Conservation (phyloP, 306 rosid species). For the Rubus parviflorus region DNA sequence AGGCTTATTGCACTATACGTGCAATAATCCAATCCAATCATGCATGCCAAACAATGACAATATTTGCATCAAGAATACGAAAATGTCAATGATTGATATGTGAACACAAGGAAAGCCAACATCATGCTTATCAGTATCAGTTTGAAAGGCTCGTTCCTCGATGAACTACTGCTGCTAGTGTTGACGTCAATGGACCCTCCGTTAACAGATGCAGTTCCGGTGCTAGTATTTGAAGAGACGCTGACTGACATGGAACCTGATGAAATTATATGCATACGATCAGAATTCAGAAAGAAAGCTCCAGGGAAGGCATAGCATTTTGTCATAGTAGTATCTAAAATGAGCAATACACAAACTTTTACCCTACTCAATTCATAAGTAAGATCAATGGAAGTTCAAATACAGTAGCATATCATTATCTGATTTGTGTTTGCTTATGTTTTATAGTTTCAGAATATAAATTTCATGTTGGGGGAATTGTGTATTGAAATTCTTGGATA, state of each 20-base stretch:
- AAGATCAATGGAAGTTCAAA: too few relatives aligned
- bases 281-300: background rate
- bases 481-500: background rate
- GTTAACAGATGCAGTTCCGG: constrained; percentile 54
- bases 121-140: constrained; percentile 26
- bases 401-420: background rate
- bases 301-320: background rate
- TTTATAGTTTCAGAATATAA: background rate
- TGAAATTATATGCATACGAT: constrained; percentile 13
- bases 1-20: background rate
- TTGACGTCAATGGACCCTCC: constrained; percentile 40
- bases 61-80: background rate
- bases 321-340: background rate
- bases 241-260: constrained; percentile 57
- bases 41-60: background rate
- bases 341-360: background rate
- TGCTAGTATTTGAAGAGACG: constrained; percentile 50
- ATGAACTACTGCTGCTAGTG: constrained; percentile 24
- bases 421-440: background rate
- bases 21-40: background rate
- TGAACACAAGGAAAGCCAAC: constrained; percentile 37
- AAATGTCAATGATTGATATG: constrained; percentile 12
- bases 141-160: constrained; percentile 26
- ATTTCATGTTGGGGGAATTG: background rate
- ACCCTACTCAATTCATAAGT: background rate